A percentile compares a stretch with the other conserved stretches of the same genome.
Conservation (phyloP, 2,329 filamentous ascomycete species). For the Diaporthe aspalathi region DNA sequence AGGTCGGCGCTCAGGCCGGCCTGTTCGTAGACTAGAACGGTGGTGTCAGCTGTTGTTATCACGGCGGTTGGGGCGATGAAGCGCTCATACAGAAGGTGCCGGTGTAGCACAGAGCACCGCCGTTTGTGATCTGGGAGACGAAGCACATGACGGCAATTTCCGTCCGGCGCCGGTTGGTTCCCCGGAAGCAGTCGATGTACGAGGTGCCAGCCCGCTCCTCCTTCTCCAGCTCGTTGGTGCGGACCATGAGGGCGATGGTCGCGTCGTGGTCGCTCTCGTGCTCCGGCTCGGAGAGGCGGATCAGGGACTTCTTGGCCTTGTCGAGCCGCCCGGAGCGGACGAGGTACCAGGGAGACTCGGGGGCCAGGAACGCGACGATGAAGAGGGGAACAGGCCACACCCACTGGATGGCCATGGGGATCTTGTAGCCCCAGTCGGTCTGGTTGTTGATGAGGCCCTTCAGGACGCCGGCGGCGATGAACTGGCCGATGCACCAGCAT, state of each 20-base stretch:
- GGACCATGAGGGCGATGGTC: conserved; percentile 55
- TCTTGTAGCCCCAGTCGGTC: conserved; percentile 45
- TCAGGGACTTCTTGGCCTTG: conserved; percentile 37
- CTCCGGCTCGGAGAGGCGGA: conserved; percentile 45
- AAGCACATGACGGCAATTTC: conserved; percentile 57
- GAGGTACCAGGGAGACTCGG: conserved; percentile 45
- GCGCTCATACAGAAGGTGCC: conserved; percentile 52
- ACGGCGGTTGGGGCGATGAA: too few species aligned
- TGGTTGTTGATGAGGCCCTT: conserved; percentile 39
- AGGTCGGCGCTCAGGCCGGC: conserved; percentile 53
- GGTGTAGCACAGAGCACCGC: conserved; percentile 54
- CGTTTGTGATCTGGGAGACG: conserved; percentile 55
- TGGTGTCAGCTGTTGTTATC: not conserved
- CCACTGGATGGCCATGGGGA: conserved; percentile 44
- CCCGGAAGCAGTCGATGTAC: conserved; percentile 61
- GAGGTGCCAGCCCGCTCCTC: conserved; percentile 52
- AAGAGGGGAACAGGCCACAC: conserved; percentile 41
- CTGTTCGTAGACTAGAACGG: conserved; percentile 53
- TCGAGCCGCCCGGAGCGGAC: conserved; percentile 37
- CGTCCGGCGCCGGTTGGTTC: conserved; percentile 58
- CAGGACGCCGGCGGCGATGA: conserved; percentile 44
- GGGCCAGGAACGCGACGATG: conserved; percentile 40
- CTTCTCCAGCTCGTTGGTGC: conserved; percentile 60
- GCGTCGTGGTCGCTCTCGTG: conserved; percentile 51
- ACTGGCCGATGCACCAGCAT: conserved; percentile 44